Conservation (phyloP, 2,329 filamentous ascomycete species). For the Cadophora sp. region DNA sequence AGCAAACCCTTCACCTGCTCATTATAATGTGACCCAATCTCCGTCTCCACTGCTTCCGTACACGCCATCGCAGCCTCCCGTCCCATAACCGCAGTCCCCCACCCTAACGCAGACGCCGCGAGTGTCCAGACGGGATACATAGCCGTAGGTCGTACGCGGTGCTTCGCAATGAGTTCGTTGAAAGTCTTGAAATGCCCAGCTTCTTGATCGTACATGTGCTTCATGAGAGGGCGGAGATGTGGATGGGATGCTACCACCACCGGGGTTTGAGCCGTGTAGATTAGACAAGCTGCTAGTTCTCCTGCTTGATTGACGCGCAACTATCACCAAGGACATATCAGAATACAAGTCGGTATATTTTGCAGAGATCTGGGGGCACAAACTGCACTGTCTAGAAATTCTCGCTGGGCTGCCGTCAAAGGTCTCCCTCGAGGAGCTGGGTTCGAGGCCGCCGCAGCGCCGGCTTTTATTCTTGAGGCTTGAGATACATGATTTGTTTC, state of each 20-base stretch:
- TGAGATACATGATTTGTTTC: conserved; percentile 40
- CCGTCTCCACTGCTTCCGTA: conserved; percentile 97
- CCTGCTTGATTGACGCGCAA: conserved; percentile 97
- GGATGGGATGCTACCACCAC: conserved; percentile 81
- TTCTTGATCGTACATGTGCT: conserved; percentile 98
- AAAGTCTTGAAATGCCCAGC: conserved; percentile 86
- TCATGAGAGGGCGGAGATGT: conserved; percentile 88
- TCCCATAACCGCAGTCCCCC: conserved; percentile 87
- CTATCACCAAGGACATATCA: conserved; percentile 47
- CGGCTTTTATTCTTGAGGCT: conserved; percentile 40
- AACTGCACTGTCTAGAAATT: conserved; percentile 78
- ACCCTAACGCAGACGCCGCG: conserved; percentile 82
- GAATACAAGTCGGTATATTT: conserved; percentile 15
- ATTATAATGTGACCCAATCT: conserved; percentile 97
- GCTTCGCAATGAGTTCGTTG: conserved; percentile 80
- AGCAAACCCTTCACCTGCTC: conserved; percentile 83
- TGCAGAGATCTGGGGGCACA: conserved; percentile 37
- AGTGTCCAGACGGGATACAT: conserved; percentile 91
- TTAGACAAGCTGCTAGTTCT: conserved; percentile 94
- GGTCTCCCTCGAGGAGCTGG: conserved; percentile 47
- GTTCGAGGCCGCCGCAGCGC: conserved; percentile 33
- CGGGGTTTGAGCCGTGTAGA: conserved; percentile 89
- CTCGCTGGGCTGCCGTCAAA: conserved; percentile 72
- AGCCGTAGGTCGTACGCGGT: conserved; percentile 89
- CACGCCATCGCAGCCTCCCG: conserved; percentile 98